These are phyloP conservation scores for Mycena indigotica DNA, from an alignment of 768 basidiomycete genomes.

Conservation along the genomic window DNA sequence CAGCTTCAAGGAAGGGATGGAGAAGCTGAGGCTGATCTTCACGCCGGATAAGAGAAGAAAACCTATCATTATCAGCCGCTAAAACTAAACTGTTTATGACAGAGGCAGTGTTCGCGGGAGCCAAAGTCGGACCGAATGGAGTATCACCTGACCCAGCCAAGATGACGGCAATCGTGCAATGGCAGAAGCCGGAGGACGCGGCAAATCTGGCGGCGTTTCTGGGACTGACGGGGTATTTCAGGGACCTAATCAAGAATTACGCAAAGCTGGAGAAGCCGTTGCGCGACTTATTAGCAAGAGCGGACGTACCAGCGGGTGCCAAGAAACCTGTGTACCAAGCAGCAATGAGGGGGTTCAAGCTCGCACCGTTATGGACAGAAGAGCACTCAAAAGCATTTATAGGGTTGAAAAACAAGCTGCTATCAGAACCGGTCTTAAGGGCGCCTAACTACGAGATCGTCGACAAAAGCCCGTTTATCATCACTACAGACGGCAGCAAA, in stretches of 20 bases:
- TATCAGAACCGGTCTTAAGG: conserved; percentile 20
- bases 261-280: conserved; percentile 33
- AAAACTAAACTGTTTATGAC: conserved; percentile 40
- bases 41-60: conserved; percentile 26
- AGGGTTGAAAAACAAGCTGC: conserved; percentile 19
- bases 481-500: background rate
- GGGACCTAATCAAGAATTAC: conserved; percentile 37
- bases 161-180: conserved; percentile 38
- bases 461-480: background rate
- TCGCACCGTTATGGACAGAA: conserved; percentile 13
- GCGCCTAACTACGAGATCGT: conserved; percentile 15
- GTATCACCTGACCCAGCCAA: conserved; percentile 38
- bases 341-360: conserved; percentile 22
- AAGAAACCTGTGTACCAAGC: conserved; percentile 30
- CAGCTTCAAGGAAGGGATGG: conserved; percentile 30
- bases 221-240: conserved; percentile 37
- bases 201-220: conserved; percentile 34
- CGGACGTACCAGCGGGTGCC: conserved; percentile 21
- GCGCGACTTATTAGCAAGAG: conserved; percentile 26
- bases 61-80: conserved; percentile 37
- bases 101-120: conserved; percentile 38
- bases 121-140: conserved; percentile 32
- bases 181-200: conserved; percentile 30
- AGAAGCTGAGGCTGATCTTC: conserved; percentile 29
- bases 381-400: conserved; percentile 27